Evolutionary conservation across 805 yeast genomes (phyloP).

Genomic region (Saturnispora kantuleensis): DNA sequence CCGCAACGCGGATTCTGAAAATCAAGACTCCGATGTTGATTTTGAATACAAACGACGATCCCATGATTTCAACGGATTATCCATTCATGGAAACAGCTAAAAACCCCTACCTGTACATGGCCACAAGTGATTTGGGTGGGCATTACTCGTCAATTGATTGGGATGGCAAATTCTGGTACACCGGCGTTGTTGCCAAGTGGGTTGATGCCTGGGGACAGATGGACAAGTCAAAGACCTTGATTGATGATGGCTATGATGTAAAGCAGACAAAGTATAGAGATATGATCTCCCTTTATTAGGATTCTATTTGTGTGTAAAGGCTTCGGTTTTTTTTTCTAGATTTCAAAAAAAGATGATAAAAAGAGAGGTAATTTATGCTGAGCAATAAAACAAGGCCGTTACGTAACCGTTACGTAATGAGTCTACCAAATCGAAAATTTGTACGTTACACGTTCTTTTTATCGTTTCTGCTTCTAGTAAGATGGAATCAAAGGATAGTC

Average conservation of each 20-base stretch:
- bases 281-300: constrained; percentile 1
- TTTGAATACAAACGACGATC: constrained; percentile 59
- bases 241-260: constrained; percentile 16
- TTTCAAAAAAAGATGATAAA: no score
- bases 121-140: constrained; percentile 60
- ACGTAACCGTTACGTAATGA: no score
- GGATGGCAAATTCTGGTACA: constrained; percentile 40
- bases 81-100: constrained; percentile 40
- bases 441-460: no score
- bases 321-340: no score
- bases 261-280: constrained; percentile 15
- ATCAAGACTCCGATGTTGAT: constrained; percentile 54
- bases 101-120: constrained; percentile 50
- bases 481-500: no score
- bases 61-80: constrained; percentile 45
- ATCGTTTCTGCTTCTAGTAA: no score
- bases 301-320: neutral
- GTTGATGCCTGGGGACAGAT: constrained; percentile 28
- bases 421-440: no score
- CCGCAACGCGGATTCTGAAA: constrained; percentile 43
- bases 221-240: constrained; percentile 10
- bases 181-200: constrained; percentile 32
- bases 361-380: no score
- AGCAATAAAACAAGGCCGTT: no score
- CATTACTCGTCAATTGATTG: constrained; percentile 47